Evolutionary conservation across 345 rosid species (phyloP).

Genomic region (Litchi chinensis): DNA sequence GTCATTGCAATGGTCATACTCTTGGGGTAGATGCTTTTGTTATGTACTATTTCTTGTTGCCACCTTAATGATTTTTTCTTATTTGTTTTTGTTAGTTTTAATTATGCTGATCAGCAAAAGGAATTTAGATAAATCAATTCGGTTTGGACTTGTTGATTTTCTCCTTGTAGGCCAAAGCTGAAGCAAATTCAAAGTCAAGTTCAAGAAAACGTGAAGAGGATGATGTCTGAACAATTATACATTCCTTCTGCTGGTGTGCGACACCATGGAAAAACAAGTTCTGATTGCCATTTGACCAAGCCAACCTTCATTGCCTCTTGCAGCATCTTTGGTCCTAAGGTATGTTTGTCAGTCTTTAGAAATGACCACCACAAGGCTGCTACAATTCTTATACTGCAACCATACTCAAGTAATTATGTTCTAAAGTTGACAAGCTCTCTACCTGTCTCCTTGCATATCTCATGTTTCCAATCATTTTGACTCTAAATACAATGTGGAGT

Average conservation of each 20-base stretch:
- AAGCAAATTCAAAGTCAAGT: conserved; percentile 62
- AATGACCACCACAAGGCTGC: not conserved
- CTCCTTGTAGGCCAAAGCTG: conserved; percentile 57
- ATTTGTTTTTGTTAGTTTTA: not conserved
- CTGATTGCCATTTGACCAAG: conserved; percentile 33
- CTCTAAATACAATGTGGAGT: not conserved
- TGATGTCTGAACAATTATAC: conserved; percentile 75
- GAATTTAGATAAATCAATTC: not conserved
- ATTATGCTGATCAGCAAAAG: conserved; percentile 17
- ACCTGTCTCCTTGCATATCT: not conserved
- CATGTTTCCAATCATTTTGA: not conserved
- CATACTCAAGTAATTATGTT: not conserved
- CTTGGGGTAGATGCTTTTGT: conserved; percentile 56
- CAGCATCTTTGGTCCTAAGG: conserved; percentile 84
- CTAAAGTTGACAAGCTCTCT: not conserved
- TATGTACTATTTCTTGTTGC: not conserved
- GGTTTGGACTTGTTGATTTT: not conserved
- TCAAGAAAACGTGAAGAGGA: conserved; percentile 74
- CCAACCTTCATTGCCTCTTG: conserved; percentile 78
- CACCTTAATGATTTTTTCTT: conserved; percentile 1
- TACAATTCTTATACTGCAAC: not conserved
- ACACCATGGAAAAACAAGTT: conserved; percentile 30
- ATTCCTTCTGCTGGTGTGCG: conserved; percentile 41
- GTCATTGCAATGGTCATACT: conserved; percentile 83
- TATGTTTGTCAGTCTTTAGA: conserved; percentile 21